Conservation (phyloP, 2,329 filamentous ascomycete genomes). For the Aureobasidium sp. region DNA sequence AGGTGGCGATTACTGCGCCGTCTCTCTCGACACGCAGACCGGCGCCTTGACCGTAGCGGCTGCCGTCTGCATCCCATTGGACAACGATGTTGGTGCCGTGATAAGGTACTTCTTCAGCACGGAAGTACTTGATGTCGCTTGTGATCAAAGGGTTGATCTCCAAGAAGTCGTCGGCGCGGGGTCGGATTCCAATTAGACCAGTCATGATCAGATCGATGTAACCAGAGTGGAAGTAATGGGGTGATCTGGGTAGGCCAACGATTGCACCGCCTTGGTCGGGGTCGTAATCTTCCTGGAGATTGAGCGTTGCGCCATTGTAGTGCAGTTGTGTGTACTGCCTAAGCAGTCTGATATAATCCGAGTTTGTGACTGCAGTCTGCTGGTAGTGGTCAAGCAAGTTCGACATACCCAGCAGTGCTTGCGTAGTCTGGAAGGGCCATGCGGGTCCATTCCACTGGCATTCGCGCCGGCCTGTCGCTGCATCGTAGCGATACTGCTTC, state of each 20-base stretch:
- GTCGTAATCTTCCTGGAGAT: conserved; percentile 40
- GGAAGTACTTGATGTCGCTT: conserved; percentile 35
- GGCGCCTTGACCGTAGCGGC: conserved; percentile 25
- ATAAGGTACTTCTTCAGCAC: conserved; percentile 36
- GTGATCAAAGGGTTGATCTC: conserved; percentile 36
- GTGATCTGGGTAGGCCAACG: conserved; percentile 37
- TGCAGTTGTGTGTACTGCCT: conserved; percentile 36
- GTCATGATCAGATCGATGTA: conserved; percentile 37
- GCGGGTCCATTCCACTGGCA: conserved; percentile 43
- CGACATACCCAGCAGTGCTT: conserved; percentile 35
- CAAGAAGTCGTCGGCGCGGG: conserved; percentile 32
- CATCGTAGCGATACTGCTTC: conserved; percentile 37
- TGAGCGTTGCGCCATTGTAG: conserved; percentile 31
- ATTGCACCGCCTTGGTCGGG: conserved; percentile 37
- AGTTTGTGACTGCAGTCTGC: conserved; percentile 24
- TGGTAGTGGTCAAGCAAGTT: conserved; percentile 39
- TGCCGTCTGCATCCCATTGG: conserved; percentile 36
- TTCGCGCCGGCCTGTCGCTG: conserved; percentile 26
- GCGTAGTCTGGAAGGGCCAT: conserved; percentile 41
- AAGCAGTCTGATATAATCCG: conserved; percentile 34
- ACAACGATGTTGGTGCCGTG: conserved; percentile 37
- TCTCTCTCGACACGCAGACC: conserved; percentile 34
- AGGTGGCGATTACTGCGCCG: conserved; percentile 28
- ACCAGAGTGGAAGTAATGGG: conserved; percentile 42
- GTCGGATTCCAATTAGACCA: conserved; percentile 38